These are phyloP conservation scores for Dipteronia sinensis DNA, from an alignment of 345 rosid genomes.

Conservation along the genomic window DNA sequence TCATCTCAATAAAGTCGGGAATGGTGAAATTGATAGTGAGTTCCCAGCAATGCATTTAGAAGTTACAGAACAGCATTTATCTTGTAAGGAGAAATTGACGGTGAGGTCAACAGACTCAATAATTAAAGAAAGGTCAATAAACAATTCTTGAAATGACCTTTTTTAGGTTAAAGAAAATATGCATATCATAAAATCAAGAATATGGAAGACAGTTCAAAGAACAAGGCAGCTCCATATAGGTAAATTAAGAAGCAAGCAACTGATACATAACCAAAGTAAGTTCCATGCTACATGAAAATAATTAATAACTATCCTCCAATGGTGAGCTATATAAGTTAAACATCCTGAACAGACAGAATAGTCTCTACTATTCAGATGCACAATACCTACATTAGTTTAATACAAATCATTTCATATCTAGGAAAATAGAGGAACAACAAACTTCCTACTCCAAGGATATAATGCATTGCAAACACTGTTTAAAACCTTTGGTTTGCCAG, in stretches of 20 bases:
- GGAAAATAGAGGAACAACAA: not conserved
- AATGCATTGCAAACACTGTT: not conserved
- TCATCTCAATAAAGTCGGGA: not conserved
- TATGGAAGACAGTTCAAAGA: not conserved
- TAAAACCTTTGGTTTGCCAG: not conserved
- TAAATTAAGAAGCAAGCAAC: constrained; percentile 1
- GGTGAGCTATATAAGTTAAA: not conserved
- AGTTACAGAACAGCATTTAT: not conserved
- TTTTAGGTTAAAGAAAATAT: not conserved
- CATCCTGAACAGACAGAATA: not conserved
- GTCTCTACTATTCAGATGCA: not conserved
- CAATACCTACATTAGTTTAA: not conserved
- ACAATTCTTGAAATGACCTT: not conserved
- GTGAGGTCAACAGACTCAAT: not conserved
- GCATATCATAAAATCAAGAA: not conserved
- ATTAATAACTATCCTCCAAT: not conserved
- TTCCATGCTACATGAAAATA: not conserved
- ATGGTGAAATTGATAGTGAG: not conserved
- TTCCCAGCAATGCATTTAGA: not conserved
- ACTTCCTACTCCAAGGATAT: not conserved
- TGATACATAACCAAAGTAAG: not conserved
- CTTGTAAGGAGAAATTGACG: not conserved
- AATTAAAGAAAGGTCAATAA: not conserved
- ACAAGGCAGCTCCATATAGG: not conserved
- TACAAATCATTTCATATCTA: not conserved